A percentile compares a stretch with the other conserved stretches of the same genome.
Conservation (phyloP, 805 yeast species). For the Metschnikowia anglica region DNA sequence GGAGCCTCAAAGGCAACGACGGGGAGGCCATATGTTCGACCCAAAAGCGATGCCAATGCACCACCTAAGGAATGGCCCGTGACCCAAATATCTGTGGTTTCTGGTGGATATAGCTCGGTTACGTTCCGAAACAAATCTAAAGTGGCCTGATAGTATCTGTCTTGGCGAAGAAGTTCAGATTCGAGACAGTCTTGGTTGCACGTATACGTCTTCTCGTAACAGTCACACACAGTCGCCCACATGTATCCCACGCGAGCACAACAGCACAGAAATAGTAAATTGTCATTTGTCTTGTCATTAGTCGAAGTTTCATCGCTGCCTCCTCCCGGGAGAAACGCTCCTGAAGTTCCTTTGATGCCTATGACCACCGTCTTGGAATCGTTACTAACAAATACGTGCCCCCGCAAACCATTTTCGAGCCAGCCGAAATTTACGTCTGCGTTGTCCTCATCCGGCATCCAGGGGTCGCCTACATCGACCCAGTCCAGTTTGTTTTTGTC, state of each 20-base stretch:
- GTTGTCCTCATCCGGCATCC: constrained; percentile 54
- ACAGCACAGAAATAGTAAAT: constrained; percentile 88
- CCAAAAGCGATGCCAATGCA: constrained; percentile 73
- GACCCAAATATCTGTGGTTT: constrained; percentile 70
- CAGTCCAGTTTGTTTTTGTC: constrained; percentile 67
- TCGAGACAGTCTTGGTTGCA: constrained; percentile 90
- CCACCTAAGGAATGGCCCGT: constrained; percentile 98
- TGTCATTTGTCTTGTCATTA: constrained; percentile 84
- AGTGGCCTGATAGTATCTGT: constrained; percentile 78
- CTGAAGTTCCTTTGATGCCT: constrained; percentile 88
- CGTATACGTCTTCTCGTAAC: constrained; percentile 77
- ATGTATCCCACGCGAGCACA: constrained; percentile 89
- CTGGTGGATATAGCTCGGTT: constrained; percentile 59
- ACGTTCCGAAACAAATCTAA: constrained; percentile 77
- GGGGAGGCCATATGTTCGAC: constrained; percentile 87
- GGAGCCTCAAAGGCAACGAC: constrained; percentile 92
- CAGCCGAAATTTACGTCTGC: constrained; percentile 76
- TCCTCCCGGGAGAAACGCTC: constrained; percentile 58
- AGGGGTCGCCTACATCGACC: constrained; percentile 64
- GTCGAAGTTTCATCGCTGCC: constrained; percentile 65
- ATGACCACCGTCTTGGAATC: constrained; percentile 65
- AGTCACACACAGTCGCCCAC: constrained; percentile 96
- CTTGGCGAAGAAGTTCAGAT: constrained; percentile 66
- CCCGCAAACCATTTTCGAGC: constrained; percentile 82
- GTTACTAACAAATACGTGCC: constrained; percentile 75